Base-by-base conservation (phyloP, 1,284 basidiomycete genomes). In the Tilletia indica region DNA sequence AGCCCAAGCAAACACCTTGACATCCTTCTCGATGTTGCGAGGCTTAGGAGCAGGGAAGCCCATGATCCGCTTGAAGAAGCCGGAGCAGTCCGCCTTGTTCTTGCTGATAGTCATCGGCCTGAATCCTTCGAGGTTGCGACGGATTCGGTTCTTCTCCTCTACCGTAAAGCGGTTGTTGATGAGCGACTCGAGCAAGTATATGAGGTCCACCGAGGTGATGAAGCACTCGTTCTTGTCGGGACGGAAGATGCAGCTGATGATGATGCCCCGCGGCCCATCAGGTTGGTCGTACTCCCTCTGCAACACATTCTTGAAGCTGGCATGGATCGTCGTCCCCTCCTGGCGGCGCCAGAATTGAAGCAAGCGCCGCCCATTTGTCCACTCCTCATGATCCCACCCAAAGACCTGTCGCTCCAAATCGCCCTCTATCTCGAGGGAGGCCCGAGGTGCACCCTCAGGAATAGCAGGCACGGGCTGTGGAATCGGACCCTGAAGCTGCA, bases 1-100 rank as follows among this genome's bases (percentile, higher is more conserved):
- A 61, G 88, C 89, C 95, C 95, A 98, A n/a, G 91, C 90, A 82
- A 98, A 98, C 2, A 97, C 94, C 86, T 98, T 98, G 83, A 98
- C 89, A 81, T 97, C 94, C 87, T 98, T 97, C 85, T 97, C 95
- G 74, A 98, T 98, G 84, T 96, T 95, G 69, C 96, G 88, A 4
- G 95, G 95, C 84, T 93, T 94, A 2, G 95, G 95, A 71, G 92
- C 90, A 0, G 93, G 92, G 82, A 97, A 96, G 71, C 92, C 90
- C 95, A 98, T 97, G 86, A 98, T 94, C 76, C 90, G 88, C 85
- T 92, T 91, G 87, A 97, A 98, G 86, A 97, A 94, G 34, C 88
- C 87, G 80, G 93, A 92, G 74, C 89, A 91, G 5, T 91, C 91
- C 0, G 88, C 85, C 80, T 93, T 92, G 82, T 89, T 89, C 86